A percentile compares a stretch with the other conserved stretches of the same genome.
Evolutionary conservation across 192 early-diverging fungal genomes (phyloP).

Genomic region (Diversispora epigaea): DNA sequence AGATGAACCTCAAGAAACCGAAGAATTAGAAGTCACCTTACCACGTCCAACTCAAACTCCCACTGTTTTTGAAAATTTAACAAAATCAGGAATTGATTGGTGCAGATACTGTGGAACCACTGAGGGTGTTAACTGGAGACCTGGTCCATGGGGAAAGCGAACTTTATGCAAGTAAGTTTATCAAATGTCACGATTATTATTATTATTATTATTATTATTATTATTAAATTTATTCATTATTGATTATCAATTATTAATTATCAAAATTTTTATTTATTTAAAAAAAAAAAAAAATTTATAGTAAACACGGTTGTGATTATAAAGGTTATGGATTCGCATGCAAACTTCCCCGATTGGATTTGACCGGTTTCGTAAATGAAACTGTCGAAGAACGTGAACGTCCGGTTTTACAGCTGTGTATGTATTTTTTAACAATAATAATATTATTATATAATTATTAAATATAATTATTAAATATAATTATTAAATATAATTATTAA

Average conservation of each 20-base stretch:
- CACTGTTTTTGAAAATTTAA: constrained; percentile 66
- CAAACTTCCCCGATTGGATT: constrained; percentile 81
- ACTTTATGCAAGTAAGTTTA: constrained; percentile 83
- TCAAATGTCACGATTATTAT: not conserved
- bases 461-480: no score
- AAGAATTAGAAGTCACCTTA: not conserved
- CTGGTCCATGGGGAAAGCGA: constrained; percentile 92
- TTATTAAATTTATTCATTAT: not conserved
- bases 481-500: no score
- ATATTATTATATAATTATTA: no score
- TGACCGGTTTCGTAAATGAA: constrained; percentile 74
- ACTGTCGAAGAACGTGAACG: constrained; percentile 74
- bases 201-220: constrained; percentile 5
- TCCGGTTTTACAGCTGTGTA: constrained; percentile 86
- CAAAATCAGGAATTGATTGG: constrained; percentile 72
- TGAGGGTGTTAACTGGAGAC: constrained; percentile 85
- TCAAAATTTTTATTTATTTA: constrained; percentile 12
- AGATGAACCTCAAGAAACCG: constrained; percentile 12
- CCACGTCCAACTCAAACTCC: constrained; percentile 40
- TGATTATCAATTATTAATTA: constrained; percentile 1
- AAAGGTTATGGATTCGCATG: constrained; percentile 92
- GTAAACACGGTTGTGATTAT: constrained; percentile 93
- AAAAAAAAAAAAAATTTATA: no score
- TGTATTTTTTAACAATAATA: no score
- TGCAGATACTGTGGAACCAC: constrained; percentile 93